Evolutionary conservation across 495 filamentous ascomycete genomes (phyloP), one percentile per base, ranked within the genome.

Genomic region (Cercophora newfieldiana): DNA sequence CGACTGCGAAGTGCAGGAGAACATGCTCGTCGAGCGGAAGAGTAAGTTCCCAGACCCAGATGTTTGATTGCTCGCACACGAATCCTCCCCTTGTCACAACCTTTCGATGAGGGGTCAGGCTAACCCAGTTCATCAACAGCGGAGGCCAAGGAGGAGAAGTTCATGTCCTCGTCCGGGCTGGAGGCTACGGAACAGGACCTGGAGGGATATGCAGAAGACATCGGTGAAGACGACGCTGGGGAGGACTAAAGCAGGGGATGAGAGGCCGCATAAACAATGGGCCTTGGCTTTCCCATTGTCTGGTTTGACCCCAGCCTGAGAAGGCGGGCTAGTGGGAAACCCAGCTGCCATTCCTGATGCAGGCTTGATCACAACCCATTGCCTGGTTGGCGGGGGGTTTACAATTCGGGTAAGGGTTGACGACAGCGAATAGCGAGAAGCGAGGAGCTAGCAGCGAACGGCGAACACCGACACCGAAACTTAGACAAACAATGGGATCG

Each of bases 1-100:
- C 61, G 92, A 97, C 64, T 96, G 93, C 69, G 93, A 97, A 76
- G 87, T 97, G 2, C 91, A 96, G 74, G 91, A 97, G 75, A 91
- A 89, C 30, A 84, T 89, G 72, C 79, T 90, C n/a, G 91, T 98
- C 14, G 87, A 90, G 64, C 87, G 91, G 24, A 88, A 87, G 71
- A 93, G 87, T 89, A 78, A 84, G 86, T 86, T 14, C 0, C 28
- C 18, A 0, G 26, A 19, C 60, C 58, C 30, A 18, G 19, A 44
- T 44, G 31, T 61, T 54, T 30, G 62, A 18, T 62, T 21, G 29
- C 37, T 53, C n/a, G 37, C 18, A 8, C 47, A 33, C 22, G 18
- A 22, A 53, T 26, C 16, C 60, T 53, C 26, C 21, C n/a, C 26
- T 62, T 21, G 19, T 26, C 25, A 26, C 26, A 6, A n/a, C 51